phyloP scores from a whole-genome alignment of 441 rosid species.

The Oxalis stricta region DNA sequence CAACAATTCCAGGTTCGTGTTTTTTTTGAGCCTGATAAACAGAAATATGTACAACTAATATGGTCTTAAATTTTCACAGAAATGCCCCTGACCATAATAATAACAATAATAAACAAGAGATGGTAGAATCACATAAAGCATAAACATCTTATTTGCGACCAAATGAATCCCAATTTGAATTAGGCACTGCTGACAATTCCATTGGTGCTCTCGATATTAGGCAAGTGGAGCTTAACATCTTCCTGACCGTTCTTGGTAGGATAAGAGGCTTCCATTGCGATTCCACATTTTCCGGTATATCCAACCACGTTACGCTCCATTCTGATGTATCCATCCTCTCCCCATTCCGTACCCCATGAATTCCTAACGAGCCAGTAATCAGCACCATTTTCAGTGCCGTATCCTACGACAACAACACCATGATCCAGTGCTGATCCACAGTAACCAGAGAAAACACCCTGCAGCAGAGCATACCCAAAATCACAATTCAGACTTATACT shows the following conservation, averaged over 20 bases:
- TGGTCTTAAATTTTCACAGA: no score
- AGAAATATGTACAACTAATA: no score
- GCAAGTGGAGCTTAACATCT: constrained; percentile 10
- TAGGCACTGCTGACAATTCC: constrained; percentile 30
- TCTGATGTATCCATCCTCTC: constrained; percentile 48
- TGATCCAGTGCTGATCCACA: constrained; percentile 46
- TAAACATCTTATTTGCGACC: constrained; percentile 6
- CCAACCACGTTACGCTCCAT: constrained; percentile 31
- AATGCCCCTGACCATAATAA: no score
- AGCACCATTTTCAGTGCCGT: constrained; percentile 41
- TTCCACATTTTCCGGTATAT: constrained; percentile 45
- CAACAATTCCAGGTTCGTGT: no score
- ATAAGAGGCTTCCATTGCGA: constrained; percentile 54
- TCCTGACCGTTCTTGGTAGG: constrained; percentile 40
- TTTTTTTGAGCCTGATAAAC: no score
- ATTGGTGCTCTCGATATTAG: constrained; percentile 2
- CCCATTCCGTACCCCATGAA: constrained; percentile 61
- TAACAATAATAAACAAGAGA: no score
- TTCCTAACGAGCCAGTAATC: constrained; percentile 62
- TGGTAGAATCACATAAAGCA: background rate
- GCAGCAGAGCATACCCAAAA: no score
- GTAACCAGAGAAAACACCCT: constrained; percentile 51
- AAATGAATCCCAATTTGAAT: constrained; percentile 2
- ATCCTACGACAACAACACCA: constrained; percentile 44
- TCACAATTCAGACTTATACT: no score